Conservation (phyloP, 148 eudicot species). For the Gaultheria prostrata region DNA sequence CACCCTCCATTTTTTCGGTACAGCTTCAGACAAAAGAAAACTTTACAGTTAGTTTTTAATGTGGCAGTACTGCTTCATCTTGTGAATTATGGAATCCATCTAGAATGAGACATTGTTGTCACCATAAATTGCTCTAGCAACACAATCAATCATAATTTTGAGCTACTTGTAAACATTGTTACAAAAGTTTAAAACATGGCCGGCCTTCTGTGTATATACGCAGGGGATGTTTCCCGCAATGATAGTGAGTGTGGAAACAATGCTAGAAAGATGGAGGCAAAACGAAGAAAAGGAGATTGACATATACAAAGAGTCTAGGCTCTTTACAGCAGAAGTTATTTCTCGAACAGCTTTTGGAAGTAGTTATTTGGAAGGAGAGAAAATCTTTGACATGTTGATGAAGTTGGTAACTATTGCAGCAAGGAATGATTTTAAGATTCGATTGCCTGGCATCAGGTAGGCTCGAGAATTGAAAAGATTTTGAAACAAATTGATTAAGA, state of each 20-base stretch:
- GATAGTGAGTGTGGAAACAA: constrained; percentile 4
- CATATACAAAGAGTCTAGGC: neutral
- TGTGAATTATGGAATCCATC: too few relatives aligned
- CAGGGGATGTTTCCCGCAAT: constrained; percentile 1
- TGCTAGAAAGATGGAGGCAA: constrained; percentile 12
- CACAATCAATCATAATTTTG: too few relatives aligned
- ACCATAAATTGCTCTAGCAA: neutral
- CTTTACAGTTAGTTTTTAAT: neutral
- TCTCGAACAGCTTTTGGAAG: constrained; percentile 16
- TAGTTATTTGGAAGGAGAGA: constrained; percentile 10
- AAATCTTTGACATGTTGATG: constrained; percentile 6
- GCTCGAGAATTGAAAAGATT: too few relatives aligned
- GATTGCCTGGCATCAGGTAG: constrained; percentile 1
- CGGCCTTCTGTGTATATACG: neutral
- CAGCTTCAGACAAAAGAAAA: too few relatives aligned
- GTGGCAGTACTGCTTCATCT: neutral
- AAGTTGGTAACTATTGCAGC: neutral
- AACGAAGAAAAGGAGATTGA: constrained; percentile 9
- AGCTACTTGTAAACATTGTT: too few relatives aligned
- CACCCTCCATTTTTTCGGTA: too few relatives aligned
- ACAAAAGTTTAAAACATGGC: neutral
- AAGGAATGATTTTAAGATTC: neutral
- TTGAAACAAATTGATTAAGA: neutral
- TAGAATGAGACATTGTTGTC: too few relatives aligned
- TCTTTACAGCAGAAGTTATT: constrained; percentile 7